These are phyloP conservation scores for Scutellaria baicalensis DNA, from an alignment of 257 asterid species.

Conservation along the genomic window DNA sequence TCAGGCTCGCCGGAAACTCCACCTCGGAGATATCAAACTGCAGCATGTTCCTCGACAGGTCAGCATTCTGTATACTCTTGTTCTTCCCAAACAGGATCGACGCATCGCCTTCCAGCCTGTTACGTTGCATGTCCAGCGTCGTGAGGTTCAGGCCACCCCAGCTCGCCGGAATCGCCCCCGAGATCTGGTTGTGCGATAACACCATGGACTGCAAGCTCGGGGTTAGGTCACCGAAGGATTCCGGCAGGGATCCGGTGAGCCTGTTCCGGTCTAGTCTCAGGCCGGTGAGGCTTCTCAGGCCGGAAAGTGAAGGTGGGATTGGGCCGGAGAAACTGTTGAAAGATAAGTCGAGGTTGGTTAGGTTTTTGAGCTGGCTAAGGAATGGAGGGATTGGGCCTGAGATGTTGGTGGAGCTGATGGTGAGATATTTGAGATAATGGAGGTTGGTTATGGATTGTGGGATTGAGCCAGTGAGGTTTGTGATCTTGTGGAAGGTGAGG, in stretches of 20 bases:
- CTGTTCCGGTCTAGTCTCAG: conserved; percentile 42
- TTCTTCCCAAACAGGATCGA: conserved; percentile 51
- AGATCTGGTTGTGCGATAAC: conserved; percentile 55
- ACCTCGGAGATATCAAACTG: conserved; percentile 50
- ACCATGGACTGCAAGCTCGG: conserved; percentile 28
- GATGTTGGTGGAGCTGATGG: conserved; percentile 30
- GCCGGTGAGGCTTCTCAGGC: conserved; percentile 22
- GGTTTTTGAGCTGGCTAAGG: conserved; percentile 29
- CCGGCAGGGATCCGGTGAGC: conserved; percentile 54
- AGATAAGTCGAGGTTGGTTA: conserved; percentile 27
- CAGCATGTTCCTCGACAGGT: conserved; percentile 48
- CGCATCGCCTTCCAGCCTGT: conserved; percentile 50
- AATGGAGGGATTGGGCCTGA: conserved; percentile 46
- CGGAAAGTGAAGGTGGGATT: conserved; percentile 36
- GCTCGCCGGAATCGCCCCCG: conserved; percentile 41
- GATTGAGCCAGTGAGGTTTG: conserved; percentile 53
- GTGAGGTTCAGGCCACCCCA: conserved; percentile 28
- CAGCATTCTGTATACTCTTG: conserved; percentile 25
- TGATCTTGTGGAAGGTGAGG: conserved; percentile 24
- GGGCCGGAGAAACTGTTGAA: conserved; percentile 36
- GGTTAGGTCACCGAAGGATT: conserved; percentile 32
- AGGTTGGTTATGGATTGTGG: conserved; percentile 37
- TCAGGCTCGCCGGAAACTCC: conserved; percentile 33
- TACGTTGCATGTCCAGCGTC: conserved; percentile 33
- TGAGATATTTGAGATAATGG: conserved; percentile 23